Evolutionary conservation across 371 early-diverging fungal species (phyloP).

Genomic region (Mortierella sp.): DNA sequence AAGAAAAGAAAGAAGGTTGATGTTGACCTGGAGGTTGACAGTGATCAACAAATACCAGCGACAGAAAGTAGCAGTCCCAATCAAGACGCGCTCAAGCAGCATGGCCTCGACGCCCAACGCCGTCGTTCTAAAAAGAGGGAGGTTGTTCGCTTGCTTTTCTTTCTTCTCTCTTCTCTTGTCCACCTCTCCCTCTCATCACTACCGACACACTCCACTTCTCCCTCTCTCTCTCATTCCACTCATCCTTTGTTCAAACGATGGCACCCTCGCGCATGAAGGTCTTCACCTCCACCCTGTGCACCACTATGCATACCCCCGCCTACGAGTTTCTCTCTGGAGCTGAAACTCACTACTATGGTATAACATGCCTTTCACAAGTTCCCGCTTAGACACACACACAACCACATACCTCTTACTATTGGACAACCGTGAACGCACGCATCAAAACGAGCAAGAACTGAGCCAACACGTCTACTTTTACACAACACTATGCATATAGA

Average conservation of each 20-base stretch:
- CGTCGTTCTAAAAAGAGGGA: slow-evolving; percentile 59
- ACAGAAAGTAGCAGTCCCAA: background rate
- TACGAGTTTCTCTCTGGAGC: slow-evolving; percentile 50
- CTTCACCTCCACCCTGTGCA: slow-evolving; percentile 49
- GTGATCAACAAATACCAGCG: background rate
- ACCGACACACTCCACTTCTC: background rate
- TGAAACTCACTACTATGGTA: slow-evolving; percentile 49
- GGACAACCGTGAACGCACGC: too few species aligned
- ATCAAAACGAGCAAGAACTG: too few species aligned
- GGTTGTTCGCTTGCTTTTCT: background rate
- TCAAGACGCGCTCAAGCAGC: background rate
- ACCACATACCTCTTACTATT: too few species aligned
- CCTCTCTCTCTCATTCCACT: background rate
- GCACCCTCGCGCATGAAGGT: slow-evolving; percentile 40
- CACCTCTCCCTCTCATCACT: slow-evolving; percentile 13
- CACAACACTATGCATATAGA: slow-evolving; percentile 12
- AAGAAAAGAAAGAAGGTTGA: background rate
- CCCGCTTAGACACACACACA: background rate
- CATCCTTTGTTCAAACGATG: slow-evolving; percentile 16
- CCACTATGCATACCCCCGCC: slow-evolving; percentile 44
- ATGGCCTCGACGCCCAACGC: background rate
- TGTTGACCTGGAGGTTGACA: background rate
- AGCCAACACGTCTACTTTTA: background rate
- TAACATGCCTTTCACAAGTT: background rate
- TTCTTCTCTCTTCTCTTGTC: background rate